These are phyloP conservation scores for Botryobasidium botryosum DNA, from an alignment of 768 basidiomycete species.

Conservation along the genomic window DNA sequence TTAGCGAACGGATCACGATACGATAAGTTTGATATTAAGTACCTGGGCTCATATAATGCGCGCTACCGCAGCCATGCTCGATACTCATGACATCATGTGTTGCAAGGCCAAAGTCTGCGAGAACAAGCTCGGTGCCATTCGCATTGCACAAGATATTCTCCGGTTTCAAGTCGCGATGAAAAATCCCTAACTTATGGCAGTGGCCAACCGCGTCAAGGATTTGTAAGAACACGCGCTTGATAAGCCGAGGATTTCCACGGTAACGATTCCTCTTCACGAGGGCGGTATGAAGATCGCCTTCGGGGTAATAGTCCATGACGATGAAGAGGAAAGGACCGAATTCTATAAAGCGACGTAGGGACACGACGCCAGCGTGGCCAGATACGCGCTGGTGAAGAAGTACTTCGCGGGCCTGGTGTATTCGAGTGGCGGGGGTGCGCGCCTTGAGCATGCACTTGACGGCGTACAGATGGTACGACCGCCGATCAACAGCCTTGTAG, in stretches of 20 bases:
- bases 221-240: slow-evolving; percentile 83
- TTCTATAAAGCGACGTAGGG: slow-evolving; percentile 43
- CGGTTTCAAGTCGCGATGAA: slow-evolving; percentile 94
- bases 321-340: slow-evolving; percentile 50
- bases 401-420: slow-evolving; percentile 57
- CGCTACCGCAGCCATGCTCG: slow-evolving; percentile 28
- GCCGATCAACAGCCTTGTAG: slow-evolving; percentile 61
- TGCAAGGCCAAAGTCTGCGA: slow-evolving; percentile 86
- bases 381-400: slow-evolving; percentile 27
- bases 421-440: slow-evolving; percentile 42
- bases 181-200: slow-evolving; percentile 81
- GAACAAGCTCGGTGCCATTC: slow-evolving; percentile 53
- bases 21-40: slow-evolving; percentile 11
- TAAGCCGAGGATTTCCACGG: slow-evolving; percentile 67
- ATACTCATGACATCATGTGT: slow-evolving; percentile 23
- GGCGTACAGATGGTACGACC: slow-evolving; percentile 54
- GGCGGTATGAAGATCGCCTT: slow-evolving; percentile 36
- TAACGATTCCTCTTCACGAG: slow-evolving; percentile 52
- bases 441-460: slow-evolving; percentile 71
- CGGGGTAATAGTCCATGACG: slow-evolving; percentile 82
- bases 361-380: slow-evolving; percentile 39
- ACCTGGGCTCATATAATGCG: slow-evolving; percentile 31
- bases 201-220: slow-evolving; percentile 86
- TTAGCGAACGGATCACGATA: neutral
- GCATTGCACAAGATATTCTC: slow-evolving; percentile 41